Evolutionary conservation across 1,284 basidiomycete species (phyloP), one percentile per base, ranked within the genome.

Genomic region (Ustilago vetiveriae): DNA sequence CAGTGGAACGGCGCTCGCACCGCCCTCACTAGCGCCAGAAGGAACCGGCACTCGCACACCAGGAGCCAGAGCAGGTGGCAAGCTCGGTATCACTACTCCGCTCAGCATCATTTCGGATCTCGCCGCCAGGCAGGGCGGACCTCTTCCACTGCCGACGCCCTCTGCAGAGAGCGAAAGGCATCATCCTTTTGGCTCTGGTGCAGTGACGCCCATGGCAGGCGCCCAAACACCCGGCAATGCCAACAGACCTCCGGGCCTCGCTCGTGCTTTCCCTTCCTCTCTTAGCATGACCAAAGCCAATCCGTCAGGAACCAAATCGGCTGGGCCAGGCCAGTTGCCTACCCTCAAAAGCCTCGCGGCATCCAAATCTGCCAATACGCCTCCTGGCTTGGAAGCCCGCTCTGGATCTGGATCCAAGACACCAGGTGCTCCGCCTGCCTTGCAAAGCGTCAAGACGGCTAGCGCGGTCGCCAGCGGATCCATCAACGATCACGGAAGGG

Each of bases 81-180:
- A 68, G 43, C 56, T 72, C 19, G 75, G 74, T n/a, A 71, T 74
- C 44, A 53, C 75, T 16, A 63, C 53, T 6, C 75, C 77, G 0
- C 50, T 79, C 42, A 81, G 80, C 63, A 81, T 81, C 74, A 81
- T 81, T 32, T 78, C 76, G n/a, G 80, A 81, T 46, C 49, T 81
- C 45, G 75, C 77, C 22, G 76, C 76, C 32, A 80, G 78, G 46
- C 72, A 70, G 11, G 57, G 59, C 11, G 66, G 66, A 24, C 55
- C 58, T 35, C 40, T 75, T 21, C 68, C 54, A 6, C 62, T 24
- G n/a, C 43, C 51, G 29, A 32, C 45, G n/a, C 36, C 66, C n/a
- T 54, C 41, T n/a, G 49, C 62, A 14, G 74, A 76, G 17, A 67
- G 48, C 26, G 70, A 75, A 41, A 54, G 73, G 42, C 73, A 74